phyloP scores from a whole-genome alignment of 2,329 filamentous ascomycete species.

The Ophiostoma tasmaniense region DNA sequence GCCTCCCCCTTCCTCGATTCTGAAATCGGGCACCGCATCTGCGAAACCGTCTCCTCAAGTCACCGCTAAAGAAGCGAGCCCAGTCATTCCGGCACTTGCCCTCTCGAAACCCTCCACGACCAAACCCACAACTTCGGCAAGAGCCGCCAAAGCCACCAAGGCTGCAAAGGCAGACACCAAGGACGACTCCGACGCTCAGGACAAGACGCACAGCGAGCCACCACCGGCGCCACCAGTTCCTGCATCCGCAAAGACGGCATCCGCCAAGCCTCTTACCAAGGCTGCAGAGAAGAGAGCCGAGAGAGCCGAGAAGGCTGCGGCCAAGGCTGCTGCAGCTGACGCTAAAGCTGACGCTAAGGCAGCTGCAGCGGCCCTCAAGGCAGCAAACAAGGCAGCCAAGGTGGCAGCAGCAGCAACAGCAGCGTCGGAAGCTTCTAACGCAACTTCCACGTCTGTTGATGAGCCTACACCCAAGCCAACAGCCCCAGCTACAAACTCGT shows the following conservation, averaged over 20 bases:
- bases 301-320: background rate
- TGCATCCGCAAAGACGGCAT: conserved; percentile 27
- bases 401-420: conserved; percentile 11
- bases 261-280: conserved; percentile 25
- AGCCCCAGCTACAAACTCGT: conserved; percentile 22
- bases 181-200: background rate
- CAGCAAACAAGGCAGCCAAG: conserved; percentile 18
- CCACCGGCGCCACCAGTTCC: conserved; percentile 11
- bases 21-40: background rate
- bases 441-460: conserved; percentile 1
- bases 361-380: conserved; percentile 18
- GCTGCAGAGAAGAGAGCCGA: conserved; percentile 13
- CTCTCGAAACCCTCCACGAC: background rate
- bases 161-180: conserved; percentile 8
- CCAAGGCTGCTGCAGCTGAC: conserved; percentile 15
- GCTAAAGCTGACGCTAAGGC: conserved; percentile 18
- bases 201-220: conserved; percentile 20
- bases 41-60: conserved; percentile 6
- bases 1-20: background rate
- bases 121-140: background rate
- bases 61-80: conserved; percentile 3
- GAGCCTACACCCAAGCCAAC: conserved; percentile 15
- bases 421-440: conserved; percentile 10
- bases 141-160: background rate
- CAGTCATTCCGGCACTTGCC: background rate